Conservation (phyloP, 2,329 filamentous ascomycete species). For the Paraphoma sp. region DNA sequence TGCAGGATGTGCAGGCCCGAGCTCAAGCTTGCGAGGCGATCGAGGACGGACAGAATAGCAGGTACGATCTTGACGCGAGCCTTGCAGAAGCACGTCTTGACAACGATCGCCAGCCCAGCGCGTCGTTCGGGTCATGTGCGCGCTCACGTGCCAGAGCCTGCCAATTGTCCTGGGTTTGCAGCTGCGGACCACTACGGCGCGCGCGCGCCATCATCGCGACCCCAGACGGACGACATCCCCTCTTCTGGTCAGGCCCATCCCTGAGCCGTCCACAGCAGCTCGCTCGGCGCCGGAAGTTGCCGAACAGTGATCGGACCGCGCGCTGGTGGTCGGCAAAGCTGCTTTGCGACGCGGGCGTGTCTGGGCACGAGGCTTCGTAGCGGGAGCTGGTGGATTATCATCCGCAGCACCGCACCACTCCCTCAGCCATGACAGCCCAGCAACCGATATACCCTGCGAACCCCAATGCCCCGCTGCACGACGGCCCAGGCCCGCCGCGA, state of each 20-base stretch:
- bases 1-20: not conserved
- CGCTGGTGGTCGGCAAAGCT: not conserved
- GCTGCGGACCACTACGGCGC: not conserved
- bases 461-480: constrained; percentile 12
- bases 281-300: constrained; percentile 1
- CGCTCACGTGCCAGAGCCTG: not conserved
- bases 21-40: not conserved
- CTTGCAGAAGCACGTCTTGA: too few relatives aligned
- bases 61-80: too few relatives aligned
- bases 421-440: constrained; percentile 11
- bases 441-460: constrained; percentile 38
- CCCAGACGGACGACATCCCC: not conserved
- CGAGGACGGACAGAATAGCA: too few relatives aligned
- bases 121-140: too few relatives aligned
- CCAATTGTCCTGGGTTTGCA: not conserved
- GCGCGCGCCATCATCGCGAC: not conserved
- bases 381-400: constrained; percentile 7
- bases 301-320: not conserved
- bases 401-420: constrained; percentile 16
- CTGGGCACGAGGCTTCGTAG: not conserved
- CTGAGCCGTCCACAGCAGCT: not conserved
- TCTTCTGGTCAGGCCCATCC: not conserved
- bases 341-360: not conserved
- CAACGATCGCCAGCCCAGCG: too few relatives aligned
- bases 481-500: constrained; percentile 20